Evolutionary conservation across 305 asterid genomes (phyloP).

Genomic region (Solanum hybrid): DNA sequence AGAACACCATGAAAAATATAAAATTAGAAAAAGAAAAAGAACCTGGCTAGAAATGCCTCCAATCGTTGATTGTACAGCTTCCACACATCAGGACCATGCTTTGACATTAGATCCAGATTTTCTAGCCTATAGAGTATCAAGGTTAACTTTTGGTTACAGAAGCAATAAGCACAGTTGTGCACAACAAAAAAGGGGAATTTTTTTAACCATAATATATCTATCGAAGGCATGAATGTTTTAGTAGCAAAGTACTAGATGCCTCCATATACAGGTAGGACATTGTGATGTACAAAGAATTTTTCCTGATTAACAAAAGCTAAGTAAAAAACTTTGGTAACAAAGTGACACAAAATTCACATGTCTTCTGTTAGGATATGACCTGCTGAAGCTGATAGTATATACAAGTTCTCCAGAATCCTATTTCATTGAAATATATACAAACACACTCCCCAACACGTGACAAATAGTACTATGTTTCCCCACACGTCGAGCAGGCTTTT

Average conservation of each 20-base stretch:
- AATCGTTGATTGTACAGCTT: constrained; percentile 68
- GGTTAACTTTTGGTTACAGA: neutral
- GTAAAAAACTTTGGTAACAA: neutral
- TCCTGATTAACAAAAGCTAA: neutral
- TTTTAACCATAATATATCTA: neutral
- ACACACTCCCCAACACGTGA: neutral
- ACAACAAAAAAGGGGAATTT: neutral
- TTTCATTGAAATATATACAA: neutral
- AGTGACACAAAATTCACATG: neutral
- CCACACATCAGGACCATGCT: constrained; percentile 94
- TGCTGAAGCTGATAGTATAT: neutral
- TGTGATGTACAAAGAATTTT: neutral
- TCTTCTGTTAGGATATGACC: neutral
- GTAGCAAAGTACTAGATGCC: neutral
- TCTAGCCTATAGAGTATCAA: constrained; percentile 54
- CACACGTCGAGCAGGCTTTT: neutral
- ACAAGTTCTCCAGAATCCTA: neutral
- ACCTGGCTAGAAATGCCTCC: constrained; percentile 84
- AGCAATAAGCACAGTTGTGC: neutral
- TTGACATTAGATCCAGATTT: constrained; percentile 81
- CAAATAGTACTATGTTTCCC: neutral
- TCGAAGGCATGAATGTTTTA: neutral
- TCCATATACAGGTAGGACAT: neutral
- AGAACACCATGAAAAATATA: neutral
- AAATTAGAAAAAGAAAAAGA: neutral